Conservation (phyloP, 805 yeast species). For the Grigorovia yakushimaensis region DNA sequence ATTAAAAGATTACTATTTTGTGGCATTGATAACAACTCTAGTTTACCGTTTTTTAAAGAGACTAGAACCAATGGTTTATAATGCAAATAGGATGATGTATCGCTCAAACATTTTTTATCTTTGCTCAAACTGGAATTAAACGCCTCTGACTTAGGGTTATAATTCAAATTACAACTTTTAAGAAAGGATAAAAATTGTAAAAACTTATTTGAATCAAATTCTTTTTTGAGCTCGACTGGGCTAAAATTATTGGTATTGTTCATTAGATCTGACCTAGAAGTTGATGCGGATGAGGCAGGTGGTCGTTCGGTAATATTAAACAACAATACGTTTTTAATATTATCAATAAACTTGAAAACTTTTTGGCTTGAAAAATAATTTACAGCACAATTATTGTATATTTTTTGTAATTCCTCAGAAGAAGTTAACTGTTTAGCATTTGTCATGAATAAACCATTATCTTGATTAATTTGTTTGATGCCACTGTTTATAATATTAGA, state of each 20-base stretch:
- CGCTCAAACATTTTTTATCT: background rate
- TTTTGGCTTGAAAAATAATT: slow-evolving; percentile 45
- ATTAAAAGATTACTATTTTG: slow-evolving; percentile 52
- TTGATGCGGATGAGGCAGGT: slow-evolving; percentile 9
- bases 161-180: slow-evolving; percentile 37
- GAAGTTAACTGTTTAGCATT: slow-evolving; percentile 24
- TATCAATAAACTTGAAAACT: slow-evolving; percentile 33
- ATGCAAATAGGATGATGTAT: slow-evolving; percentile 23
- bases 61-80: slow-evolving; percentile 36
- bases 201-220: slow-evolving; percentile 3
- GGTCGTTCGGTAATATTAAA: background rate
- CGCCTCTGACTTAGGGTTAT: slow-evolving; percentile 30
- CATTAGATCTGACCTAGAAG: too few relatives aligned
- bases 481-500: too few relatives aligned
- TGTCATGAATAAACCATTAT: slow-evolving; percentile 1
- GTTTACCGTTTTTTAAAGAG: slow-evolving; percentile 52
- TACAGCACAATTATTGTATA: slow-evolving; percentile 38
- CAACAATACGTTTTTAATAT: slow-evolving; percentile 21
- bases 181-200: slow-evolving; percentile 34
- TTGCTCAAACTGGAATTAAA: slow-evolving; percentile 15
- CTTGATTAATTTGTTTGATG: background rate
- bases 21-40: slow-evolving; percentile 63
- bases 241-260: too few relatives aligned
- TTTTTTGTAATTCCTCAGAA: slow-evolving; percentile 43
- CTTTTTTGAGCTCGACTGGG: too few relatives aligned